phyloP scores from a whole-genome alignment of 116 monocot genomes.

The Dioscorea cayenensis region DNA sequence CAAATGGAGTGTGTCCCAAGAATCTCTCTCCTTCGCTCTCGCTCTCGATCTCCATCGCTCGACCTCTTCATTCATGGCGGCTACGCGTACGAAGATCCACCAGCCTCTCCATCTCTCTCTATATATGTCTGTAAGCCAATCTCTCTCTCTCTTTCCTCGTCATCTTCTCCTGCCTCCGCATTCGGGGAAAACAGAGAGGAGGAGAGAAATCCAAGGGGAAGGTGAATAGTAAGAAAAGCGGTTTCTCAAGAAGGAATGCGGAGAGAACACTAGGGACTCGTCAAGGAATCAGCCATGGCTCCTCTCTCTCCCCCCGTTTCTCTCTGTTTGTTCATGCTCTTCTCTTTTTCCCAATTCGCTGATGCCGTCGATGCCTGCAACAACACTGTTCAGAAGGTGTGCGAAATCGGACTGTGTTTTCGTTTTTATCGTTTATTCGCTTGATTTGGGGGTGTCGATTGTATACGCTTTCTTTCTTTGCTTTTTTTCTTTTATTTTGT shows the following conservation, averaged over 20 bases:
- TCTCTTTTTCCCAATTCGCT: neutral
- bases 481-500: too few species aligned
- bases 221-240: too few species aligned
- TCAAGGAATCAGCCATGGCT: neutral
- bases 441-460: too few species aligned
- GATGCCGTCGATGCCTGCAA: neutral
- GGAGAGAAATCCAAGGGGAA: neutral
- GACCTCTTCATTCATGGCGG: too few species aligned
- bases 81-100: neutral
- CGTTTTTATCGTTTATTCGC: neutral
- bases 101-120: neutral
- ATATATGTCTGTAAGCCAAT: too few species aligned
- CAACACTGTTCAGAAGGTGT: conserved; percentile 1
- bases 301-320: neutral
- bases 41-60: too few species aligned
- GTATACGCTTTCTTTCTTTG: too few species aligned
- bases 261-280: neutral
- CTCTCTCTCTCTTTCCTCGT: neutral
- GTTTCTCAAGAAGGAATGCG: neutral
- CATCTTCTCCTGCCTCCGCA: neutral
- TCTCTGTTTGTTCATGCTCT: neutral
- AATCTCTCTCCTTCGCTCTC: too few species aligned
- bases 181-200: too few species aligned
- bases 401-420: neutral
- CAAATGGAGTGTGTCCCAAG: too few species aligned